Conservation (phyloP, 2,329 filamentous ascomycete genomes). For the Pestalotiopsis sp. region DNA sequence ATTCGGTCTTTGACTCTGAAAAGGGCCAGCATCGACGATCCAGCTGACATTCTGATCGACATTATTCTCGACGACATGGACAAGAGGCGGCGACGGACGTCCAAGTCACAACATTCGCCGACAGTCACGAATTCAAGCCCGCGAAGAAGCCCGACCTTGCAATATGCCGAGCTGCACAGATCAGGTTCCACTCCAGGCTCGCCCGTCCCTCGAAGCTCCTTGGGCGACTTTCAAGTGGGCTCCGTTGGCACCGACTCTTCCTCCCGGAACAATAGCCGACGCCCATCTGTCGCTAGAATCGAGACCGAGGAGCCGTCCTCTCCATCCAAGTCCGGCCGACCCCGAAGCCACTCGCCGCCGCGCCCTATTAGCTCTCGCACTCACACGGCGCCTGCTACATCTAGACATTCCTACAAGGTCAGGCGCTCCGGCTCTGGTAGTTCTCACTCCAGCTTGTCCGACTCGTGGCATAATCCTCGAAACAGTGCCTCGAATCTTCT, state of each 20-base stretch:
- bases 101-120: constrained; percentile 81
- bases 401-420: constrained; percentile 71
- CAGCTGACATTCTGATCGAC: constrained; percentile 83
- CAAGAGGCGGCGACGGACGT: constrained; percentile 81
- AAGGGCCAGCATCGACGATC: constrained; percentile 84
- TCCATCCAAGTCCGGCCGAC: constrained; percentile 48
- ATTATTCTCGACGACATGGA: constrained; percentile 98
- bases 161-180: constrained; percentile 65
- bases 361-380: constrained; percentile 77
- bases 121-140: constrained; percentile 65
- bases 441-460: constrained; percentile 77
- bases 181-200: constrained; percentile 70
- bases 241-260: constrained; percentile 54
- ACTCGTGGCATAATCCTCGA: constrained; percentile 63
- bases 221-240: constrained; percentile 54
- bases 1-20: constrained; percentile 86
- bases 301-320: constrained; percentile 50
- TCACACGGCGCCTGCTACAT: constrained; percentile 55
- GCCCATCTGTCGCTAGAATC: constrained; percentile 45
- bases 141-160: constrained; percentile 61
- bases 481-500: constrained; percentile 80
- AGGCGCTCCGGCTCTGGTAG: constrained; percentile 88
- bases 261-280: constrained; percentile 34
- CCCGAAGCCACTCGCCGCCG: constrained; percentile 78
- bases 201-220: constrained; percentile 47